Conservation (phyloP, 768 basidiomycete species). For the Neoboletus magnificus region DNA sequence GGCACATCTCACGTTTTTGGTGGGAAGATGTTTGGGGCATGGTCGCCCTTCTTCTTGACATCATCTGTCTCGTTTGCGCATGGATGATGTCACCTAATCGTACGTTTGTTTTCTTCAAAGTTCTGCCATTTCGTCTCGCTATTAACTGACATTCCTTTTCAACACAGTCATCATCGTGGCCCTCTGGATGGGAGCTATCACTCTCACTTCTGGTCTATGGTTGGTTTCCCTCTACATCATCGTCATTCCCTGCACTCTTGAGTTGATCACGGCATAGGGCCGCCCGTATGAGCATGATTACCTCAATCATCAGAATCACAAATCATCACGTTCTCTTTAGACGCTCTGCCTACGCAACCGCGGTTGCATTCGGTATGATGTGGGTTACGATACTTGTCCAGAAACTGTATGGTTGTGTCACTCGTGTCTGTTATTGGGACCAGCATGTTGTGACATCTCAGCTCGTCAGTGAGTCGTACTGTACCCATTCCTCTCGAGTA, state of each 20-base stretch:
- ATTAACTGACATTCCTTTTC: neutral
- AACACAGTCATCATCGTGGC: neutral
- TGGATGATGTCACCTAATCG: neutral
- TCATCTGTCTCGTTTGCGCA: neutral
- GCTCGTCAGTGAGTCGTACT: neutral
- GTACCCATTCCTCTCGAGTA: neutral
- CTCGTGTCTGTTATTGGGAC: neutral
- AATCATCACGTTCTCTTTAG: neutral
- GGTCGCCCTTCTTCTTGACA: neutral
- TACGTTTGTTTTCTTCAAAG: neutral
- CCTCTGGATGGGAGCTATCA: neutral
- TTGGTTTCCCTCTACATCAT: neutral
- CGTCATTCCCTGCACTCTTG: neutral
- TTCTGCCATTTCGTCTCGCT: neutral
- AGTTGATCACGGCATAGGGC: neutral
- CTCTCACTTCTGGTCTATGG: neutral
- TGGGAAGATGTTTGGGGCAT: constrained; percentile 5
- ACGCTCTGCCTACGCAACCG: neutral
- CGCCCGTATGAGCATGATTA: constrained; percentile 5
- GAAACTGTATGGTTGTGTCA: neutral
- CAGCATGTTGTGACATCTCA: neutral
- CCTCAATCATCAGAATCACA: neutral
- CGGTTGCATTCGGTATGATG: neutral
- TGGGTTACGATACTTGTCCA: neutral
- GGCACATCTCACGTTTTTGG: neutral